These are phyloP conservation scores for Wickerhamiella lipophila DNA, from an alignment of 805 yeast genomes.

Conservation along the genomic window DNA sequence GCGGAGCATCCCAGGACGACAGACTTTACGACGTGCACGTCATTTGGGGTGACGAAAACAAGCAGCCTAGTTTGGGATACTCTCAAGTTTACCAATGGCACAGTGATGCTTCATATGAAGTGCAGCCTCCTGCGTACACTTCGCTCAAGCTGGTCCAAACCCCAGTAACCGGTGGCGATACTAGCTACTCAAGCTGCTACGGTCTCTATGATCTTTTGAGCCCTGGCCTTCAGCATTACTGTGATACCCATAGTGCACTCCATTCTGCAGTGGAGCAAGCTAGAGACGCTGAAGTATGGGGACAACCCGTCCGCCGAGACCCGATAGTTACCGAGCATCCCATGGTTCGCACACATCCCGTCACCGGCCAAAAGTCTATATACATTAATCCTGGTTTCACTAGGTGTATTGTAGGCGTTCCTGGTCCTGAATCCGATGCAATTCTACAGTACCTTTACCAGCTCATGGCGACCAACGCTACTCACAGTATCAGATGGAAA, in stretches of 20 bases:
- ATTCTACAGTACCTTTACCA: slow-evolving; percentile 45
- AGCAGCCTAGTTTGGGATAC: slow-evolving; percentile 21
- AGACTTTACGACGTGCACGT: slow-evolving; percentile 30
- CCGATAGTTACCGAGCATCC: slow-evolving; percentile 47
- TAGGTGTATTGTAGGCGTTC: slow-evolving; percentile 56
- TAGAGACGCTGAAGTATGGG: slow-evolving; percentile 31
- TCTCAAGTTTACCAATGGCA: slow-evolving; percentile 40
- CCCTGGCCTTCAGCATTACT: slow-evolving; percentile 35
- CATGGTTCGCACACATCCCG: slow-evolving; percentile 50
- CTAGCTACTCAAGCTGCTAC: slow-evolving; percentile 42
- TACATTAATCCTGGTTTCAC: slow-evolving; percentile 48
- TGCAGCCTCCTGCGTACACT: slow-evolving; percentile 61
- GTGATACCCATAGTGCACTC: slow-evolving; percentile 46
- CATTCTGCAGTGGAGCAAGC: slow-evolving; percentile 41
- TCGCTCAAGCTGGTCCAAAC: slow-evolving; percentile 50
- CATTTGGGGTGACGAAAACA: slow-evolving; percentile 20
- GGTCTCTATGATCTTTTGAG: slow-evolving; percentile 44
- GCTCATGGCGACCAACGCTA: slow-evolving; percentile 22
- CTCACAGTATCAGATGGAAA: slow-evolving; percentile 37
- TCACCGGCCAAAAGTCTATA: slow-evolving; percentile 48
- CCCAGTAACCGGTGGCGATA: slow-evolving; percentile 45
- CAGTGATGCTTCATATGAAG: slow-evolving; percentile 64
- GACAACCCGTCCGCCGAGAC: slow-evolving; percentile 37
- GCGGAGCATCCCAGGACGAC: slow-evolving; percentile 37
- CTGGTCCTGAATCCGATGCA: slow-evolving; percentile 54